These are phyloP conservation scores for Nidularia sp. DNA, from an alignment of 768 basidiomycete species.

Conservation along the genomic window DNA sequence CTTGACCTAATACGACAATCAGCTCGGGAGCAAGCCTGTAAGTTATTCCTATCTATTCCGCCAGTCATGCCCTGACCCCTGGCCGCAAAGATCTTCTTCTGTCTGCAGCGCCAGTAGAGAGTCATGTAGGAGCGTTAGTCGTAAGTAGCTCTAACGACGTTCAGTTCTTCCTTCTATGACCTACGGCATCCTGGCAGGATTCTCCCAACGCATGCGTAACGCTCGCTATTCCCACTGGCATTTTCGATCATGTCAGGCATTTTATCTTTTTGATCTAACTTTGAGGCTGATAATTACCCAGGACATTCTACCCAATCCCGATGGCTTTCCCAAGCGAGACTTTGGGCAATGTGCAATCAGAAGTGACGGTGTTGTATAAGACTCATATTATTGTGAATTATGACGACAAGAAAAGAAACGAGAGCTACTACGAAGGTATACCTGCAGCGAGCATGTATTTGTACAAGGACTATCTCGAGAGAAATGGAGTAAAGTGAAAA, in stretches of 20 bases:
- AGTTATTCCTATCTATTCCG: constrained; percentile 5
- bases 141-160: constrained; percentile 27
- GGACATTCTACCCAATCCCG: constrained; percentile 66
- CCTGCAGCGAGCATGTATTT: background rate
- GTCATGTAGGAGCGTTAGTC: constrained; percentile 66
- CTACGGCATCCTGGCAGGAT: constrained; percentile 36
- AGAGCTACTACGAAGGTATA: background rate
- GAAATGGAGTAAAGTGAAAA: no score
- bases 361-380: constrained; percentile 49
- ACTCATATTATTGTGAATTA: background rate
- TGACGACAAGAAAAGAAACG: background rate
- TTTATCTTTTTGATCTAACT: background rate
- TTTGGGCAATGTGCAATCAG: constrained; percentile 67
- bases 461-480: background rate
- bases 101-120: constrained; percentile 67
- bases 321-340: constrained; percentile 54
- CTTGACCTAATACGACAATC: background rate
- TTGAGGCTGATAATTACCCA: constrained; percentile 13
- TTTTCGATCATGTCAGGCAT: constrained; percentile 61
- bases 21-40: constrained; percentile 79
- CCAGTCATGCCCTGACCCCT: background rate
- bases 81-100: constrained; percentile 50
- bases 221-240: constrained; percentile 68
- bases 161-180: background rate
- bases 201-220: constrained; percentile 79